A percentile compares a stretch with the other conserved stretches of the same genome.
These are phyloP conservation scores for Ramaria rubella DNA, from an alignment of 768 basidiomycete genomes.

Conservation along the genomic window DNA sequence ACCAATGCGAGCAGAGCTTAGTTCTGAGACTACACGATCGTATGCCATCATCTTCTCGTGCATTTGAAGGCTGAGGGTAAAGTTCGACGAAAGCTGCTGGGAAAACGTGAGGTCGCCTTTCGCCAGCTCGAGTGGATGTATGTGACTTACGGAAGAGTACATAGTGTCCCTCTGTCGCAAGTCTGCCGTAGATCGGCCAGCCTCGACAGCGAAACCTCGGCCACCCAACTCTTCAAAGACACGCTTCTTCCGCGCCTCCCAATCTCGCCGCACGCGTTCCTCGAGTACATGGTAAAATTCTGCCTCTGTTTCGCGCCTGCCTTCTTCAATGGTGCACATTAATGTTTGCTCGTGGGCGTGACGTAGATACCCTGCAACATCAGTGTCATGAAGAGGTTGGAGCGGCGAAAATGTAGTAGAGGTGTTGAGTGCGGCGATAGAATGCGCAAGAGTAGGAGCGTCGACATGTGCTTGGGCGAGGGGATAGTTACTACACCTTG, in stretches of 20 bases:
- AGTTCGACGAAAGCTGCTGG: slow-evolving; percentile 9
- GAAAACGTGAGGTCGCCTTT: slow-evolving; percentile 1
- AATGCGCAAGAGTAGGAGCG: slow-evolving; percentile 75
- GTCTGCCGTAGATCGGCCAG: slow-evolving; percentile 27
- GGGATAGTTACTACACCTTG: slow-evolving; percentile 66
- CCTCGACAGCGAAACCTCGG: slow-evolving; percentile 42
- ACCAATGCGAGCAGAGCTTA: slow-evolving; percentile 68
- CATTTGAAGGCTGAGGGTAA: slow-evolving; percentile 50
- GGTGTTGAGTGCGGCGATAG: slow-evolving; percentile 79
- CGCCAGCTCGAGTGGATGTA: too few species aligned
- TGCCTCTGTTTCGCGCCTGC: slow-evolving; percentile 74
- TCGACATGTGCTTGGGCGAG: slow-evolving; percentile 93
- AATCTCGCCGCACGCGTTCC: slow-evolving; percentile 67
- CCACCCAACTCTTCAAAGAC: slow-evolving; percentile 88
- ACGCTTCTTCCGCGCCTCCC: slow-evolving; percentile 86
- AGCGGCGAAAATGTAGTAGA: slow-evolving; percentile 79
- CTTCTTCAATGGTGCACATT: slow-evolving; percentile 90
- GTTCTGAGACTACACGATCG: slow-evolving; percentile 69
- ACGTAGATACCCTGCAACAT: slow-evolving; percentile 87
- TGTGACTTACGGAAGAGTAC: neutral
- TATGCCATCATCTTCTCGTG: slow-evolving; percentile 96
- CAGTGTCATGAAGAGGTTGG: slow-evolving; percentile 91
- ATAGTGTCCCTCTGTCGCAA: neutral
- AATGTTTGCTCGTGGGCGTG: slow-evolving; percentile 93
- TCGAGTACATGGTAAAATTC: slow-evolving; percentile 80